Evolutionary conservation across 192 early-diverging fungal genomes (phyloP).

Genomic region (Diversispora eburnea): DNA sequence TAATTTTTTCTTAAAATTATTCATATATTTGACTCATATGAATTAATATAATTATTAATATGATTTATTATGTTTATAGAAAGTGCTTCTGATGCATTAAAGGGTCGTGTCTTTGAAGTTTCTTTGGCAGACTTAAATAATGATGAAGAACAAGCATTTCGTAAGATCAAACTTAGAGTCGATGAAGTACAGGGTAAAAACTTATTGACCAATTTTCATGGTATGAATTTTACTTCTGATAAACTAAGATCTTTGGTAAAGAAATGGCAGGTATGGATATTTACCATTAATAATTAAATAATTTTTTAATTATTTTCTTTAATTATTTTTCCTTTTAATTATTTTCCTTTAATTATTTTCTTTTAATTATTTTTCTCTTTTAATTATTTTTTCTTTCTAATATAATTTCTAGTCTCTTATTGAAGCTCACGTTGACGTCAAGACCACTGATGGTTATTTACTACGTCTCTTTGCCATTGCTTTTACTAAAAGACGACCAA

Average conservation of each 20-base stretch:
- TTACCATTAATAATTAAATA: neutral
- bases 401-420: slow-evolving; percentile 67
- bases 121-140: slow-evolving; percentile 96
- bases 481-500: slow-evolving; percentile 90
- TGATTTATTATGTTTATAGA: slow-evolving; percentile 11
- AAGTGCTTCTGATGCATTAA: slow-evolving; percentile 93
- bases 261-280: slow-evolving; percentile 87
- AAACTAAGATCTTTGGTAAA: slow-evolving; percentile 99
- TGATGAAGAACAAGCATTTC: slow-evolving; percentile 69
- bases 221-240: slow-evolving; percentile 99
- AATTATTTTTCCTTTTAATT: neutral
- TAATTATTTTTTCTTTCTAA: no score
- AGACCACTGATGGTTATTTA: slow-evolving; percentile 99
- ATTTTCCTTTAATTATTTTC: neutral
- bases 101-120: slow-evolving; percentile 94
- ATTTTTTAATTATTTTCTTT: neutral
- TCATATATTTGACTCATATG: neutral
- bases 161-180: slow-evolving; percentile 96
- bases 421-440: slow-evolving; percentile 97
- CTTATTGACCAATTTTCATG: slow-evolving; percentile 99
- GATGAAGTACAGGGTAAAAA: slow-evolving; percentile 98
- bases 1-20: slow-evolving; percentile 21
- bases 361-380: no score
- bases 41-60: neutral
- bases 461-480: slow-evolving; percentile 96